Percentiles rank a stretch among this genome's conserved stretches.
phyloP scores from a whole-genome alignment of 768 basidiomycete genomes.

The Mycena filopes region DNA sequence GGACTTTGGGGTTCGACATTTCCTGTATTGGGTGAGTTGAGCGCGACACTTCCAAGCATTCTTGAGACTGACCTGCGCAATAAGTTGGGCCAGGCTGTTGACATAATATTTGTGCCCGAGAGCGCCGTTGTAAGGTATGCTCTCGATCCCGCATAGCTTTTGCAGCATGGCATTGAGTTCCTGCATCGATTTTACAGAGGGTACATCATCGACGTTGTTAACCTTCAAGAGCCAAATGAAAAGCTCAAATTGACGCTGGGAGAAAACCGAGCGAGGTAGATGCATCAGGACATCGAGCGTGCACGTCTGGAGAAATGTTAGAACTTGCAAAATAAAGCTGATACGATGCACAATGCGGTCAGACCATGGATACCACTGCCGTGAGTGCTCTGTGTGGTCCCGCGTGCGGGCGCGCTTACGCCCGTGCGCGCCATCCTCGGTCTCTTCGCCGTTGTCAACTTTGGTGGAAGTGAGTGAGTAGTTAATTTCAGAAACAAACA shows the following conservation, averaged over 20 bases:
- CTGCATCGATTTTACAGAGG: conserved; percentile 33
- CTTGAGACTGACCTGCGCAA: conserved; percentile 41
- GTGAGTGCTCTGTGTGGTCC: not conserved
- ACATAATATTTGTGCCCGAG: conserved; percentile 46
- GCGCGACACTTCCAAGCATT: too few species aligned
- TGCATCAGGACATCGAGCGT: conserved; percentile 45
- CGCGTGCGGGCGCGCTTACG: not conserved
- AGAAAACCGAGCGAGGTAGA: conserved; percentile 45
- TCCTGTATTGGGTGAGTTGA: conserved; percentile 38
- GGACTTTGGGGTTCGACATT: conserved; percentile 49
- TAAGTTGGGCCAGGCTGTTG: conserved; percentile 43
- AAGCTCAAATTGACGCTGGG: conserved; percentile 40
- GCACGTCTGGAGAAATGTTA: conserved; percentile 36
- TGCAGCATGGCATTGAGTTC: conserved; percentile 34
- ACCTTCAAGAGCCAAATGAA: conserved; percentile 41
- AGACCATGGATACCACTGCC: conserved; percentile 10
- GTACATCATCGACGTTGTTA: conserved; percentile 37
- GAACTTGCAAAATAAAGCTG: not conserved
- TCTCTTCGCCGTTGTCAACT: conserved; percentile 9
- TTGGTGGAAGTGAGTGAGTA: not conserved
- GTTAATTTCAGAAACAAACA: not conserved
- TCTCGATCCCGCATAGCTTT: conserved; percentile 41
- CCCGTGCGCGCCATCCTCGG: not conserved
- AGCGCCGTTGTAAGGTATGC: conserved; percentile 41
- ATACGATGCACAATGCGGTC: not conserved